Evolutionary conservation across 139 green algal species (phyloP).

Genomic region (Nannochloris sp.): DNA sequence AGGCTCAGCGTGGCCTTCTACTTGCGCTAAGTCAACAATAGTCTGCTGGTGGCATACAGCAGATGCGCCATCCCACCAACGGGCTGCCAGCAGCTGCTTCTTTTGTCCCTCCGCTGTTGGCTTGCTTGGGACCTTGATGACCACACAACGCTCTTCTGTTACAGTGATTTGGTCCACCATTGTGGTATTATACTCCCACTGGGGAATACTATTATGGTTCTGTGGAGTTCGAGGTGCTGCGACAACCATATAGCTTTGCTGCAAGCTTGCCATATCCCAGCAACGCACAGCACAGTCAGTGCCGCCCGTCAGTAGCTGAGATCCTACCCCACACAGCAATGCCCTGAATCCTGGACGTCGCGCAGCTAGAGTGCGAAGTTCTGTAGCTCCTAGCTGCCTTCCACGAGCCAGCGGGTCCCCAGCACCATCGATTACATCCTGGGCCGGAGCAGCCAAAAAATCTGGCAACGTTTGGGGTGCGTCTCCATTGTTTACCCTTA

Average conservation of each 20-base stretch:
- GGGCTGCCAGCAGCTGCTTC: background rate
- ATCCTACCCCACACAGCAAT: slow-evolving; percentile 51
- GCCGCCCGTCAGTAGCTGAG: slow-evolving; percentile 55
- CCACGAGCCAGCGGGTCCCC: slow-evolving; percentile 15
- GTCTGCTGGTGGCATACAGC: slow-evolving; percentile 49
- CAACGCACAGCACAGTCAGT: slow-evolving; percentile 48
- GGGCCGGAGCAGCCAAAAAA: slow-evolving; percentile 20
- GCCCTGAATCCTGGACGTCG: slow-evolving; percentile 12
- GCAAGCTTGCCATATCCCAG: slow-evolving; percentile 51
- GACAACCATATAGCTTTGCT: slow-evolving; percentile 57
- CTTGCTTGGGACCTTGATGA: background rate
- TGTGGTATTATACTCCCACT: slow-evolving; percentile 23
- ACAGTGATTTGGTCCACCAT: slow-evolving; percentile 39
- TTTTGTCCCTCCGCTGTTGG: background rate
- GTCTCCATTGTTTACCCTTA: slow-evolving; percentile 15
- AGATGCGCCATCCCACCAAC: slow-evolving; percentile 10
- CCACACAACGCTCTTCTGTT: slow-evolving; percentile 58
- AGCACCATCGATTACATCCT: background rate
- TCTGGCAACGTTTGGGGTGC: slow-evolving; percentile 10
- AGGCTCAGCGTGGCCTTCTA: slow-evolving; percentile 32
- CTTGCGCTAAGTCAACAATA: slow-evolving; percentile 39
- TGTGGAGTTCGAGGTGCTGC: slow-evolving; percentile 9
- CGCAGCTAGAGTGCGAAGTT: slow-evolving; percentile 14
- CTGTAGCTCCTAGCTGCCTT: slow-evolving; percentile 30
- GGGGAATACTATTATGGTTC: slow-evolving; percentile 11